A percentile compares a stretch with the other conserved stretches of the same genome.
These are phyloP conservation scores for Starmerella vaccinii DNA, from an alignment of 805 yeast species.

Conservation along the genomic window DNA sequence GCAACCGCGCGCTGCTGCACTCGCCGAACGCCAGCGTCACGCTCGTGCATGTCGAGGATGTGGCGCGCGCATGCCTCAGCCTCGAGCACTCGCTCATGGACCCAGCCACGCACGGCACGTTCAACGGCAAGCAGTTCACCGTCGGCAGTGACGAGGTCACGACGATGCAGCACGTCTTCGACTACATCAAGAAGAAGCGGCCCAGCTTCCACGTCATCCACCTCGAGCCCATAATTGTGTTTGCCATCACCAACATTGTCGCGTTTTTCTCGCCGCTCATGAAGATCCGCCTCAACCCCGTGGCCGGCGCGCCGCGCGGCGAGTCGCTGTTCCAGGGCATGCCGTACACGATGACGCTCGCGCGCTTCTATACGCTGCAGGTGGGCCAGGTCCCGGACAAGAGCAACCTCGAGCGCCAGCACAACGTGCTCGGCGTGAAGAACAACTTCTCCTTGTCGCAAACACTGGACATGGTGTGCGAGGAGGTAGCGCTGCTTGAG, in stretches of 20 bases:
- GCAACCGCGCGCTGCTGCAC: constrained; percentile 22
- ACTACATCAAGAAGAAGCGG: constrained; percentile 18
- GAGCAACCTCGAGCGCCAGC: constrained; percentile 17
- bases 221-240: constrained; percentile 24
- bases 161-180: constrained; percentile 22
- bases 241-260: constrained; percentile 15
- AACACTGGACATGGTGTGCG: constrained; percentile 22
- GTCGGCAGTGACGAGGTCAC: constrained; percentile 23
- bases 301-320: constrained; percentile 7
- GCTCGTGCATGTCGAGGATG: constrained; percentile 30
- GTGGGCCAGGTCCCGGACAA: constrained; percentile 25
- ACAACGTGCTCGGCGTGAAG: constrained; percentile 19
- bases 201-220: constrained; percentile 13
- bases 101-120: constrained; percentile 18
- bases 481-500: constrained; percentile 16
- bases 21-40: constrained; percentile 24
- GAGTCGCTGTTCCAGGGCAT: constrained; percentile 20
- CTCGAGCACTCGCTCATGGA: constrained; percentile 24
- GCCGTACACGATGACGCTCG: constrained; percentile 22
- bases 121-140: constrained; percentile 17
- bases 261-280: constrained; percentile 13
- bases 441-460: constrained; percentile 23
- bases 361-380: constrained; percentile 25
- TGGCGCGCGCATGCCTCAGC: constrained; percentile 38
- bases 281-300: background rate